Conservation (phyloP, 1,139 yeast species). For the Trichomonascaceae sp. region DNA sequence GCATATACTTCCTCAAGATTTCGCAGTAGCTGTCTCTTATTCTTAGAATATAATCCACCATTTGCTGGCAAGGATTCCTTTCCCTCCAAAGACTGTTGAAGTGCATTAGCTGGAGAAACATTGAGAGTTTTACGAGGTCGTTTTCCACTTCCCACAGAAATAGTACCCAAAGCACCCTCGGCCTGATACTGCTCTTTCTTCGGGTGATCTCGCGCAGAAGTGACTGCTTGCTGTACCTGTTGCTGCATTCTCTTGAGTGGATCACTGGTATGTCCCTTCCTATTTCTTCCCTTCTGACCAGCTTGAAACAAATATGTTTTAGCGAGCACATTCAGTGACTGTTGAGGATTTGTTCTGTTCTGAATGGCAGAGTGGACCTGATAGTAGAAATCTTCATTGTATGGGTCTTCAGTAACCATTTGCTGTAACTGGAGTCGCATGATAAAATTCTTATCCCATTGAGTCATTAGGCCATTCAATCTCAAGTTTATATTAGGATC, state of each 20-base stretch:
- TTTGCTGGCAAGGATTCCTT: conserved; percentile 15
- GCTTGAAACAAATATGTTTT: conserved; percentile 94
- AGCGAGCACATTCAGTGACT: conserved; percentile 61
- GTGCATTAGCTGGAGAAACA: conserved; percentile 33
- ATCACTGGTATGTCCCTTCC: conserved; percentile 70
- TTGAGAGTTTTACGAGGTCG: conserved; percentile 86
- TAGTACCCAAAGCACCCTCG: conserved; percentile 90
- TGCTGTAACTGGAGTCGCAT: conserved; percentile 92
- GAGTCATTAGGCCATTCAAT: conserved; percentile 85
- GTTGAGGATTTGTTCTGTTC: conserved; percentile 45
- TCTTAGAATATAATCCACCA: conserved; percentile 26
- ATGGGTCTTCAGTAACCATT: conserved; percentile 95
- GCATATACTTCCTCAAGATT: conserved; percentile 72
- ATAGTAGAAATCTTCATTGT: conserved; percentile 92
- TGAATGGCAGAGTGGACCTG: conserved; percentile 89
- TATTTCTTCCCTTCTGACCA: conserved; percentile 80
- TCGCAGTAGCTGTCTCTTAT: conserved; percentile 25
- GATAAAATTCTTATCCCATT: conserved; percentile 92
- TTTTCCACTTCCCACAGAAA: conserved; percentile 73
- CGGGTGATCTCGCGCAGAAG: conserved; percentile 88
- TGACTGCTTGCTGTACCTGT: conserved; percentile 94
- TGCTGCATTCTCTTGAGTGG: conserved; percentile 98
- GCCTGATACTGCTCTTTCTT: conserved; percentile 63
- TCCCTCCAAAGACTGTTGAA: conserved; percentile 8
- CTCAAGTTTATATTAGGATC: background rate